These are phyloP conservation scores for Cinnamomum micranthum DNA, from an alignment of 164 flowering plant genomes.

Conservation along the genomic window DNA sequence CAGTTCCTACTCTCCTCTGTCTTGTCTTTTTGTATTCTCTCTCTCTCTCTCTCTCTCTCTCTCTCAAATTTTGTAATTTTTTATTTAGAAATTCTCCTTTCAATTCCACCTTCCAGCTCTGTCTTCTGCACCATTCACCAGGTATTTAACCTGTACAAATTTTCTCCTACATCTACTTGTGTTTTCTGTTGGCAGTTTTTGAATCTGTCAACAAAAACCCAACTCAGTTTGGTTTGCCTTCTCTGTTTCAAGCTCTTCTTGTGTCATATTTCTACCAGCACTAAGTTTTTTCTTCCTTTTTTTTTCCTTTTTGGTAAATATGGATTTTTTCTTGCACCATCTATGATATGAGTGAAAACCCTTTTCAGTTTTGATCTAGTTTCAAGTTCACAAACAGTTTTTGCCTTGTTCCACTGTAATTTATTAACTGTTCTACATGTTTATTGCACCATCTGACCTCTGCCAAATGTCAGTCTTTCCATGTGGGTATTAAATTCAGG, in stretches of 20 bases:
- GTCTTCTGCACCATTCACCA: background rate
- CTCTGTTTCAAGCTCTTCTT: background rate
- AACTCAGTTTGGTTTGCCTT: background rate
- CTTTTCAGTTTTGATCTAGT: background rate
- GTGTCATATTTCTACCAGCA: background rate
- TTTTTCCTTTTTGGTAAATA: background rate
- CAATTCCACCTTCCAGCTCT: slow-evolving; percentile 6
- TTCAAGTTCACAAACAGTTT: background rate
- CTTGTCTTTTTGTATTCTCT: background rate
- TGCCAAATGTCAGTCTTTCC: background rate
- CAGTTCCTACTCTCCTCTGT: background rate
- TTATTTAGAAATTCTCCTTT: background rate
- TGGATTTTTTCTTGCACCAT: background rate
- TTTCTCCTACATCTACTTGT: background rate
- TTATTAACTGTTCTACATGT: background rate
- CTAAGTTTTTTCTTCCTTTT: background rate
- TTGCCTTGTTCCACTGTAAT: background rate
- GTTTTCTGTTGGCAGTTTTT: background rate
- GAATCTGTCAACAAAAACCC: background rate
- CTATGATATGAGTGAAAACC: background rate
- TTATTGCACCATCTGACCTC: background rate
- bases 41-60: background rate
- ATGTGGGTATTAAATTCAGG: background rate
- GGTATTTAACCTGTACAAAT: background rate
- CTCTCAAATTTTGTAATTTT: background rate